Base-by-base conservation (phyloP, 441 rosid species). In the Capsella rubella region DNA sequence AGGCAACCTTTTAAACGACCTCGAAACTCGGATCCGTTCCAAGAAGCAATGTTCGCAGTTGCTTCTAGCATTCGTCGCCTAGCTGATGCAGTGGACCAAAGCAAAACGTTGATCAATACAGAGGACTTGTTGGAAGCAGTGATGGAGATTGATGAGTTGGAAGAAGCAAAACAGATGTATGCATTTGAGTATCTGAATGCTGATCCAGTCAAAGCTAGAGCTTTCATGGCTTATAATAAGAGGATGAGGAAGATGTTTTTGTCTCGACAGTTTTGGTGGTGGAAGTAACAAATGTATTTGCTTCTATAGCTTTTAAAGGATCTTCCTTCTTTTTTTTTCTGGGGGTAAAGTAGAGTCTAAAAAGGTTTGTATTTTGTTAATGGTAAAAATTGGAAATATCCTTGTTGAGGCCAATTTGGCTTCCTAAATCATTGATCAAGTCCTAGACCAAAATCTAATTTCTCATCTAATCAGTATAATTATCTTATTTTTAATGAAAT, bases 261-360 rank as follows among this genome's bases (percentile, higher is more conserved):
- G 79, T 87, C 81, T 68, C 80, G 92, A 67, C 94, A 92, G 80
- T 92, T 92, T 83, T 92, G 96, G 96, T 92, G 96, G 91, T 92
- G 97, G 96, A 92, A 87, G 77, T 87, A 82, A 88, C 8, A 12
- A 13, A 49, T 27, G 18, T 31, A 18, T 75, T 63, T 53, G 31
- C 61, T 58, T 67, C 55, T 42, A 31, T 66, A 8, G 64, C 52
- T 13, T 13, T 49, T 4, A 56, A 43, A 35, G 18, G 6, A 29
- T 9, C 42, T 6, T 15, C 25, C 8, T 5, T 4, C 37, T 3
- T 50, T 60, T 43, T 5, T 37, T 3, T 50, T 60, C 27, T 34
- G 2, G 63, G 25, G 32, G 64, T 50, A 57, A 43, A 65, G 54
- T 71, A 58, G 65, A 47, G 9, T 59, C 42, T 50, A 50, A 0